Evolutionary conservation across 2,329 filamentous ascomycete species (phyloP), one percentile per base, ranked within the genome.

Genomic region (Pyrenochaeta sp.): DNA sequence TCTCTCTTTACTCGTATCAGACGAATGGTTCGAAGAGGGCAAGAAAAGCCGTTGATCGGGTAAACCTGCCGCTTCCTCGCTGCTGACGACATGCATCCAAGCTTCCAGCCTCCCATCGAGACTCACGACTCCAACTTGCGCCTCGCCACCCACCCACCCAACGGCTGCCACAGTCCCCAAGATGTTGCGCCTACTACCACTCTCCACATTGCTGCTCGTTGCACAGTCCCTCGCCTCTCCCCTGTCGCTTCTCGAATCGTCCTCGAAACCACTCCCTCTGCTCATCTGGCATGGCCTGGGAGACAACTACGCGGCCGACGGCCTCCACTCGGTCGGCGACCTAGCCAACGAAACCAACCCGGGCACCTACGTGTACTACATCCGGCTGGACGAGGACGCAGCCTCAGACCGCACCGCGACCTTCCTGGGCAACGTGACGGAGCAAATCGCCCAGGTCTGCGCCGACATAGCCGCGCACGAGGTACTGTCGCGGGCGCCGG

Each of bases 211-310:
- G 13, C 41, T 63, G 7, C 48, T 62, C 10, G 22, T 60, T 18
- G 39, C 53, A 4, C 43, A 48, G 18, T 38, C 41, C 14, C 44
- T 54, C 41, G 56, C 48, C 15, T 53, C 51, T 18, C 58, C 60
- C 6, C 38, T 45, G 29, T 17, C 41, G n/a, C 37, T n/a, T n/a
- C n/a, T n/a, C n/a, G n/a, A 26, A 7, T 26, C 29, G 21, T 15
- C 34, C 10, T 53, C 47, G 27, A 43, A 60, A 44, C 68, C 57
- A 7, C 90, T 96, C 20, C 94, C 94, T 1, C 80, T 99, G 23
- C 81, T 99, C 47, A 89, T 99, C 74, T 99, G 94, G 94, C 94
- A 99, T 72, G 94, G 85, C 44, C 75, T 86, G n/a, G 83, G 83
- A 61, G 89, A 94, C 73, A 82, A 86, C 69, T 95, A 86, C 74